phyloP scores from a whole-genome alignment of 768 basidiomycete genomes.

The Boletus speciosus region DNA sequence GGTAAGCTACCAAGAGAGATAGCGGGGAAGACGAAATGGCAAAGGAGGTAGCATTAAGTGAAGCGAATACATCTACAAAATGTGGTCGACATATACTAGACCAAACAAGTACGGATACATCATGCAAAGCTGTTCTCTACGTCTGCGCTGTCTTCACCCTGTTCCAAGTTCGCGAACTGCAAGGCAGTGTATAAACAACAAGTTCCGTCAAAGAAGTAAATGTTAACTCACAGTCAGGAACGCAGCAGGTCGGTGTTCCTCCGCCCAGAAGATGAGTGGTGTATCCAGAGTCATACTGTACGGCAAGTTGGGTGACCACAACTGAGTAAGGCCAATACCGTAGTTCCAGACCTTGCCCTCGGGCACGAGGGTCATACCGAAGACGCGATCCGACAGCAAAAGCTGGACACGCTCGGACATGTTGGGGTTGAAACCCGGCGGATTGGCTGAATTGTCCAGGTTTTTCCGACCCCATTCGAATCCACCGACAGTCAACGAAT shows the following conservation, averaged over 20 bases:
- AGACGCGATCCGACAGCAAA: slow-evolving; percentile 89
- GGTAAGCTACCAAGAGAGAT: neutral
- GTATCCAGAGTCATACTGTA: slow-evolving; percentile 88
- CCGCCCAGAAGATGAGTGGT: slow-evolving; percentile 94
- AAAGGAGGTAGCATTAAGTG: slow-evolving; percentile 5
- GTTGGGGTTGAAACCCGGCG: slow-evolving; percentile 93
- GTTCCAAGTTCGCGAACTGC: slow-evolving; percentile 87
- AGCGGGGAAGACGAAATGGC: neutral
- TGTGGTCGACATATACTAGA: neutral
- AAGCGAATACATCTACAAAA: slow-evolving; percentile 17
- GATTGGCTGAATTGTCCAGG: slow-evolving; percentile 77
- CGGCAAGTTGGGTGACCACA: slow-evolving; percentile 79
- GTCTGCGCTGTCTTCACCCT: slow-evolving; percentile 90
- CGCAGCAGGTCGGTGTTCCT: slow-evolving; percentile 90
- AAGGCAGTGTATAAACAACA: neutral
- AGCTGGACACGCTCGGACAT: slow-evolving; percentile 97
- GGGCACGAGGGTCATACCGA: slow-evolving; percentile 93
- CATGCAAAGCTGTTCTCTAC: slow-evolving; percentile 93
- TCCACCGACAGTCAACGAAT: slow-evolving; percentile 84
- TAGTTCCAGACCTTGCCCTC: slow-evolving; percentile 98
- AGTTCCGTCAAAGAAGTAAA: neutral
- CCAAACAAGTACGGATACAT: slow-evolving; percentile 23
- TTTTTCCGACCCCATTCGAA: slow-evolving; percentile 99
- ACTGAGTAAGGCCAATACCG: slow-evolving; percentile 87
- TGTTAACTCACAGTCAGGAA: slow-evolving; percentile 75